Evolutionary conservation across 2,329 filamentous ascomycete species (phyloP).

Genomic region (Claviceps monticola): DNA sequence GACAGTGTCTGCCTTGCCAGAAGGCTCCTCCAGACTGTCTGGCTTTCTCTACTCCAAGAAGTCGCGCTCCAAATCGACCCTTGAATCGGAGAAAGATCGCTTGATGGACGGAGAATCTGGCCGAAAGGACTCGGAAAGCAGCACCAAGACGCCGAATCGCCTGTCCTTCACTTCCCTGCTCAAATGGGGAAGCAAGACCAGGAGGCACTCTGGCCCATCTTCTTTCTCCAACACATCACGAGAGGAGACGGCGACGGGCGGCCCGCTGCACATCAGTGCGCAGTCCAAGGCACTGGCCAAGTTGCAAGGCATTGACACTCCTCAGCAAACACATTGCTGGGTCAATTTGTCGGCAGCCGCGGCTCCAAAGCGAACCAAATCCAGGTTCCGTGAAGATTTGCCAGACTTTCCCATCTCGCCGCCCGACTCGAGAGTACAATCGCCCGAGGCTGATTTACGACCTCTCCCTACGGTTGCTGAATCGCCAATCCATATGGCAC

Average conservation of each 20-base stretch:
- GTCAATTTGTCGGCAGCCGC: slow-evolving; percentile 23
- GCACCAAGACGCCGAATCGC: slow-evolving; percentile 24
- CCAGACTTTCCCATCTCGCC: slow-evolving; percentile 79
- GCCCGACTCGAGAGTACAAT: slow-evolving; percentile 67
- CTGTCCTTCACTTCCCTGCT: slow-evolving; percentile 62
- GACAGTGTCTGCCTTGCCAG: slow-evolving; percentile 11
- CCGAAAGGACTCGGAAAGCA: slow-evolving; percentile 41
- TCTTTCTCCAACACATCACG: slow-evolving; percentile 89
- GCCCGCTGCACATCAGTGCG: slow-evolving; percentile 10
- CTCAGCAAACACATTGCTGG: slow-evolving; percentile 13
- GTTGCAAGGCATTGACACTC: slow-evolving; percentile 20
- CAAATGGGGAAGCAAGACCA: slow-evolving; percentile 48
- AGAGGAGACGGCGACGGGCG: slow-evolving; percentile 55
- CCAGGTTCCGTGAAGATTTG: slow-evolving; percentile 83
- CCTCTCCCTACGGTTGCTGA: slow-evolving; percentile 21
- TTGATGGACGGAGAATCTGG: slow-evolving; percentile 34
- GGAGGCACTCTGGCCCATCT: slow-evolving; percentile 44
- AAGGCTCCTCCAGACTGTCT: slow-evolving; percentile 14
- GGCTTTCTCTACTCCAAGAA: slow-evolving; percentile 32
- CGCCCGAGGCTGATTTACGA: slow-evolving; percentile 48
- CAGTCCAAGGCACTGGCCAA: slow-evolving; percentile 22
- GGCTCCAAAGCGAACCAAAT: slow-evolving; percentile 66
- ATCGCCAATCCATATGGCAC: slow-evolving; percentile 13
- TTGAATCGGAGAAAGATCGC: slow-evolving; percentile 26
- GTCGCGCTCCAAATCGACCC: slow-evolving; percentile 36